These are phyloP conservation scores for Luvunga scandens DNA, from an alignment of 345 rosid genomes.

Conservation along the genomic window DNA sequence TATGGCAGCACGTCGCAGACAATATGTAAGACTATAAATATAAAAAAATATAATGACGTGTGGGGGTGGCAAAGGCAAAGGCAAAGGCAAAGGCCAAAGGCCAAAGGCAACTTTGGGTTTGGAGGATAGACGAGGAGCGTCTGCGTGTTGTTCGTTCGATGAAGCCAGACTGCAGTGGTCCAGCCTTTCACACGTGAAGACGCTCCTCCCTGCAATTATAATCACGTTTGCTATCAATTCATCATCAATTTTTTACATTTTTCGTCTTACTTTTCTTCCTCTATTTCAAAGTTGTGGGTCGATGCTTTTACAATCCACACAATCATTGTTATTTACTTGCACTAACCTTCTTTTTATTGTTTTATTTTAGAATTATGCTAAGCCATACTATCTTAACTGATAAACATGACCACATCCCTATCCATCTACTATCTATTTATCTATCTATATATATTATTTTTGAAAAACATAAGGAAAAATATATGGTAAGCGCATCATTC, in stretches of 20 bases:
- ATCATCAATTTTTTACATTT: slow-evolving; percentile 28
- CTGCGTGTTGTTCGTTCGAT: slow-evolving; percentile 21
- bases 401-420: background rate
- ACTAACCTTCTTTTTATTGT: background rate
- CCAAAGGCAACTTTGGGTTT: background rate
- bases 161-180: slow-evolving; percentile 32
- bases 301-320: background rate
- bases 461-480: no score
- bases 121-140: slow-evolving; percentile 38
- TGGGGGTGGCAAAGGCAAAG: background rate
- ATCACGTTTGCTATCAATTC: slow-evolving; percentile 56
- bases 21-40: background rate
- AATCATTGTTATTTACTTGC: background rate
- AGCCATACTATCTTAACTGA: background rate
- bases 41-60: background rate
- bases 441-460: no score
- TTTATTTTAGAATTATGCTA: no score
- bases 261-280: background rate
- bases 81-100: background rate
- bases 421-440: no score
- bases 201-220: slow-evolving; percentile 66
- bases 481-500: no score
- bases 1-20: background rate
- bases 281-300: background rate
- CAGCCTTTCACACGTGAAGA: slow-evolving; percentile 72